Base-by-base conservation (phyloP, 2,329 filamentous ascomycete genomes). In the Diaporthe sp. region DNA sequence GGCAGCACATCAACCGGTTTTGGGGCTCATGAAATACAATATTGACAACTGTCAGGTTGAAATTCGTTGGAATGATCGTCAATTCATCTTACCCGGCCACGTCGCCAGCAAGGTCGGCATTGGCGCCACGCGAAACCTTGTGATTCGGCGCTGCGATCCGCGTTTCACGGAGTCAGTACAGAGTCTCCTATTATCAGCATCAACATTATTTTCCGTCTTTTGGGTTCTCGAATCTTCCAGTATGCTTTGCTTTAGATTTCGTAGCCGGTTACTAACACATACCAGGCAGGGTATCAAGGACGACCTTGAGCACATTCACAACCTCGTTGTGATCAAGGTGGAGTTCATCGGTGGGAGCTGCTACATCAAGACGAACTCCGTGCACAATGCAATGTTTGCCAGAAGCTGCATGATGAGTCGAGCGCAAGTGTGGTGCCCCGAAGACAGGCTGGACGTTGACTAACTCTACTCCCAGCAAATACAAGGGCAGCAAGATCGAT, bases 271-370 rank as follows among this genome's bases (percentile, higher is more conserved):
- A 49, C 61, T 65, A 22, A 65, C 61, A 49, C 25, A 65, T 9
- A 65, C 17, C 28, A 65, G 61, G 78, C 84, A 90, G 10, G 84
- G 85, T 22, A 91, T 97, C 77, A 91, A 93, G 15, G 88, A 92
- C 6, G 94, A 97, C 79, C 87, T 97, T 51, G 93, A 95, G 34
- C 95, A 97, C 81, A 96, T 97, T 76, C 92, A 96, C 85, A 94
- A 94, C 77, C 87, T 97, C 1, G 86, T 93, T 31, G 89, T 97
- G 15, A 87, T 97, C 79, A 89, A 89, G 58, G 85, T 97, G 60
- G 84, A 85, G 10, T 93, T 94, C 82, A 83, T 84, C 3, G 85
- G 87, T 25, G 87, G 87, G 5, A 90, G 92, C 82, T 93, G 90
- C 75, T 90, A 90, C 82, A 91, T 97, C 78, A 92, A 90, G 73